Conservation (phyloP, 1,284 basidiomycete species). For the Rhodotorula sp. region DNA sequence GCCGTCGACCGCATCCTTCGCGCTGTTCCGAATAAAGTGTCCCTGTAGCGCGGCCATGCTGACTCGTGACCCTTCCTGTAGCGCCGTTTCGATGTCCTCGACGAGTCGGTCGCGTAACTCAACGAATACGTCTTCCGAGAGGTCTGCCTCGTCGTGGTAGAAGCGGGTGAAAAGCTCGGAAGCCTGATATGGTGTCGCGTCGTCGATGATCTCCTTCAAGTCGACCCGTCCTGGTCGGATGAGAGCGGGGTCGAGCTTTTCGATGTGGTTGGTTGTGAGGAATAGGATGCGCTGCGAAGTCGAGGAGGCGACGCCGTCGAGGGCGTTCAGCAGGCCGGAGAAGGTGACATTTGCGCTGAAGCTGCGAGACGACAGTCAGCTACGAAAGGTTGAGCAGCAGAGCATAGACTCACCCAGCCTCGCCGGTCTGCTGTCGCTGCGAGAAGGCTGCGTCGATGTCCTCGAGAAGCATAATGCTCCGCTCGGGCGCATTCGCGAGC, state of each 20-base stretch:
- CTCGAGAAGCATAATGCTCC: conserved; percentile 89
- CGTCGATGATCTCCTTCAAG: conserved; percentile 77
- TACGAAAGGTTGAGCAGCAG: background rate
- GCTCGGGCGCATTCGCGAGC: conserved; percentile 86
- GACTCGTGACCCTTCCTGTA: conserved; percentile 58
- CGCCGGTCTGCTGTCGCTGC: conserved; percentile 79
- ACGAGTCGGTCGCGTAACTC: conserved; percentile 58
- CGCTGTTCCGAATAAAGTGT: conserved; percentile 75
- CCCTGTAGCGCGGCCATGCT: conserved; percentile 95
- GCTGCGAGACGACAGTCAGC: conserved; percentile 12
- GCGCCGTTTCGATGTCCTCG: conserved; percentile 57
- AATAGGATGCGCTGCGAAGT: conserved; percentile 93
- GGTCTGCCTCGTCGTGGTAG: conserved; percentile 59
- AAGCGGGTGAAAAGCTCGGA: conserved; percentile 77
- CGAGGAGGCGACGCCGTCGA: conserved; percentile 95
- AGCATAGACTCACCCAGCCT: conserved; percentile 66
- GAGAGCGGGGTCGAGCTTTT: conserved; percentile 80
- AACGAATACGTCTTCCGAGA: conserved; percentile 48
- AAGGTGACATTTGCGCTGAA: conserved; percentile 74
- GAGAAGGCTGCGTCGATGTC: conserved; percentile 99
- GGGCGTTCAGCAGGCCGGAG: conserved; percentile 92
- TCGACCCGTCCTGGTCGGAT: conserved; percentile 95
- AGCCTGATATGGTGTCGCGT: conserved; percentile 82
- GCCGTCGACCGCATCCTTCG: conserved; percentile 62
- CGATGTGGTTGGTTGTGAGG: conserved; percentile 97